Evolutionary conservation across 2,329 filamentous ascomycete species (phyloP), one percentile per base, ranked within the genome.

Genomic region (Arthroderma uncinatum): DNA sequence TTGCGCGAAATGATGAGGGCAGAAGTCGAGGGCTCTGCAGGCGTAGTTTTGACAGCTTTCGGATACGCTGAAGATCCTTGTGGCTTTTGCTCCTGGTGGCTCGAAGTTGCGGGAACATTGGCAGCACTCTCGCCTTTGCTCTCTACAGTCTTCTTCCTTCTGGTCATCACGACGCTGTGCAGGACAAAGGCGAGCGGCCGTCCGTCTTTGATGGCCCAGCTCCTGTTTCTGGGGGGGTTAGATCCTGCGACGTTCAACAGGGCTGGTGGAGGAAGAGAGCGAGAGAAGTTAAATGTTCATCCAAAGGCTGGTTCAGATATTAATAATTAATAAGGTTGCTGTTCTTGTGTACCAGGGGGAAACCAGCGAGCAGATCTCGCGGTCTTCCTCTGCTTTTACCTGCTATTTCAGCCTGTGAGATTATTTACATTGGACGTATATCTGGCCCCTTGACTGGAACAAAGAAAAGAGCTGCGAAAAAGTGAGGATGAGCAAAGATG

Each of bases 1-100:
- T 86, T 85, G 65, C 83, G 81, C 73, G 81, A 84, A 61, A 83
- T 82, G 54, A 81, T 79, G 44, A 84, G 72, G 40, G 79, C 73
- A 60, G 80, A 78, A 53, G 73, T 73, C 40, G 74, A 71, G 19
- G 70, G 71, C 54, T 59, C 50, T 37, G 39, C 9, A 4, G 48
- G 53, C 14, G 53, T 5, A 14, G 53, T 19, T 33, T 61, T 59
- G 34, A 47, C 47, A 47, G 34, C 52, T 48, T 58, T 59, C 12
- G 30, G 42, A 47, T 54, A 56, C 12, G 40, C 19, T 2, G 57
- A 23, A 42, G 54, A 48, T 56, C 53, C 58, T 57, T 54, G 58
- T 54, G 56, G 19, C 40, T 44, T 44, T 44, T 50, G 12, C 50
- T 40, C 28, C 39, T 19, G 56, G n/a, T 23, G 54, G 37, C 37